Evolutionary conservation across 73 alveolate species (phyloP), one percentile per base, ranked within the genome.

Genomic region (Symbiodinium pilosum): DNA sequence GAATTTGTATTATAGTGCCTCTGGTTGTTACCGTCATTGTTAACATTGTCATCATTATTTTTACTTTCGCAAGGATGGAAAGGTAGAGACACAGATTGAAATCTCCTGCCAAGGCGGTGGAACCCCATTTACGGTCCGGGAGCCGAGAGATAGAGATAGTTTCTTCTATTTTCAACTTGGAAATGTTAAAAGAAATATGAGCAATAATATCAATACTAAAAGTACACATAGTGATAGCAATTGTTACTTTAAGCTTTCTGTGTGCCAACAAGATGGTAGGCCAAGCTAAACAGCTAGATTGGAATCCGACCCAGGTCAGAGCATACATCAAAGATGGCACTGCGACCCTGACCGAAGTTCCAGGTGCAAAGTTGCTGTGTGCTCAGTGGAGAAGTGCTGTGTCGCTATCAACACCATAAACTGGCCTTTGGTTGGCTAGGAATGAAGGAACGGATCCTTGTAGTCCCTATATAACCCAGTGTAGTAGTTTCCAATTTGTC

Each of bases 291-390:
- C 28, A 14, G 30, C 92, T 8, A 6, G 73, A 43, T 41, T 1
- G 56, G 20, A 5, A 5, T 32, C 36, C n/a, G 59, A 7, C 38
- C 18, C 34, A 87, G 94, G 94, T 56, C 71, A 83, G 94, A 34
- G 86, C 94, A 1, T 87, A 56, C 86, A 21, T 86, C 93, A 86
- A 59, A 64, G 95, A 54, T 24, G 86, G 95, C 51, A 40, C 85
- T 26, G 95, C 95, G 64, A 64, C 86, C 47, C 43, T 88, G 87
- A 64, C 47, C n/a, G 73, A 88, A 51, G 41, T 34, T 26, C 44
- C 43, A 39, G 86, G 75, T 4, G 95, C 95, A n/a, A 59, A 88
- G 95, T 52, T 88, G 95, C 69, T 21, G 38, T 64, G 42, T 30
- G 38, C 77, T 64, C n/a, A n/a, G n/a, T n/a, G n/a, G 71, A 54